Base-by-base conservation (phyloP, 805 yeast genomes). In the Isabelozyma rhagii region DNA sequence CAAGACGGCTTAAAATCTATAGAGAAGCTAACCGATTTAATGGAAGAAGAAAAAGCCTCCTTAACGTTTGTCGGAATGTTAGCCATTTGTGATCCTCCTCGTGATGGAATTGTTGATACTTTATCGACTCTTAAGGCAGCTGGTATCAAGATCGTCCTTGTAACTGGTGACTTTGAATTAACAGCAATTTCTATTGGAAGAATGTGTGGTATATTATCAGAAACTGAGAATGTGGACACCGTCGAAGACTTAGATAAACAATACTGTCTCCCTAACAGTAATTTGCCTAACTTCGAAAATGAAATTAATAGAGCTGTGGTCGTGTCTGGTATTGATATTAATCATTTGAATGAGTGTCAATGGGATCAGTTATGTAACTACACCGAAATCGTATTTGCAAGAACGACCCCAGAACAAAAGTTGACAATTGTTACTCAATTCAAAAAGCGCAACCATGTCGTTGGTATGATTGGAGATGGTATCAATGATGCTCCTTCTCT, bases 101-200 rank as follows among this genome's bases (percentile, higher is more conserved):
- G 74, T 51, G 65, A 66, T 45, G 68, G 62, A 25, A 64, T 73
- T 36, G 63, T 55, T 34, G 60, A 59, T 13, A 74, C 72, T 14
- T 57, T 75, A 29, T 41, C 49, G 6, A 61, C 57, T 6, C 61
- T 74, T 36, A 66, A 68, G 48, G 58, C 50, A 17, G 79, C 79
- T 8, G 77, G 79, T 11, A 67, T 75, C 47, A 72, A 65, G 44
- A 60, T 69, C 13, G 66, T 67, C 6, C 74, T 75, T 78, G 71
- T 74, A 18, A 75, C 79, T n/a, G 84, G 84, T 50, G 85, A 80
- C 59, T 78, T 72, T 52, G 79, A 76, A 55, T 61, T 75, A 11
- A 80, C 83, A 28, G 84, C 80, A 0, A 66, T 74, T 36, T 71
- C 81, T 3, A 79, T 80, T 53, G 81, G 81, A 3, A 68, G 69